Conservation (phyloP, 768 basidiomycete species). For the Leccinum imitatum region DNA sequence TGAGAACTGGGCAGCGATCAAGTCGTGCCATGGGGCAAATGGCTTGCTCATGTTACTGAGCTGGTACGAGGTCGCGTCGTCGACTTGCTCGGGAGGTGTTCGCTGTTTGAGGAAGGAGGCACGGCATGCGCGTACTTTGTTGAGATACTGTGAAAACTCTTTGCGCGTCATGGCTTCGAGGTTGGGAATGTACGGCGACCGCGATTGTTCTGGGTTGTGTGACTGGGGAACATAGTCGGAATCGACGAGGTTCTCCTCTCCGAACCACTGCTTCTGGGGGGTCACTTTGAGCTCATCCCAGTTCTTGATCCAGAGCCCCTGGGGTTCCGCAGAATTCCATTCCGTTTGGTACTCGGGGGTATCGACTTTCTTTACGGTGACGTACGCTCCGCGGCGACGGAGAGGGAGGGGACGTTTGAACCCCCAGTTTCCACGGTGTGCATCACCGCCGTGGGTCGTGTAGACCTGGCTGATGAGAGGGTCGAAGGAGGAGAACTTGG, state of each 20-base stretch:
- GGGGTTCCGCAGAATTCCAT: conserved; percentile 66
- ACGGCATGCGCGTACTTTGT: conserved; percentile 55
- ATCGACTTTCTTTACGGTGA: conserved; percentile 69
- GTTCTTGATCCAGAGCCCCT: conserved; percentile 66
- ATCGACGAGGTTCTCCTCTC: conserved; percentile 23
- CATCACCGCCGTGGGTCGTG: conserved; percentile 64
- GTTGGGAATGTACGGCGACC: conserved; percentile 44
- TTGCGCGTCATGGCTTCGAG: conserved; percentile 57
- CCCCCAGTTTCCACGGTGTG: conserved; percentile 80
- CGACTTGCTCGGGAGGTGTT: conserved; percentile 10
- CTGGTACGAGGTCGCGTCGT: conserved; percentile 29
- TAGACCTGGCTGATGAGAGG: conserved; percentile 78
- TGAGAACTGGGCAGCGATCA: conserved; percentile 18
- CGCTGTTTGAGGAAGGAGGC: conserved; percentile 53
- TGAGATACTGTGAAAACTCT: conserved; percentile 60
- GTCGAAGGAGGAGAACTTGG: conserved; percentile 80
- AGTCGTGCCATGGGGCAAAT: conserved; percentile 28
- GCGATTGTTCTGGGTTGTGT: conserved; percentile 19
- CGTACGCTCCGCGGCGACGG: conserved; percentile 59
- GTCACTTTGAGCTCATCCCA: conserved; percentile 55
- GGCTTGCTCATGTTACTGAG: conserved; percentile 23
- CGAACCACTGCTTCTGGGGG: conserved; percentile 8
- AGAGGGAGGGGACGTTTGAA: conserved; percentile 79
- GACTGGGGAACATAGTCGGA: conserved; percentile 27
- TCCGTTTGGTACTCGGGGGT: conserved; percentile 73